Evolutionary conservation across 2,329 filamentous ascomycete species (phyloP).

Genomic region (Ampelomyces quisqualis): DNA sequence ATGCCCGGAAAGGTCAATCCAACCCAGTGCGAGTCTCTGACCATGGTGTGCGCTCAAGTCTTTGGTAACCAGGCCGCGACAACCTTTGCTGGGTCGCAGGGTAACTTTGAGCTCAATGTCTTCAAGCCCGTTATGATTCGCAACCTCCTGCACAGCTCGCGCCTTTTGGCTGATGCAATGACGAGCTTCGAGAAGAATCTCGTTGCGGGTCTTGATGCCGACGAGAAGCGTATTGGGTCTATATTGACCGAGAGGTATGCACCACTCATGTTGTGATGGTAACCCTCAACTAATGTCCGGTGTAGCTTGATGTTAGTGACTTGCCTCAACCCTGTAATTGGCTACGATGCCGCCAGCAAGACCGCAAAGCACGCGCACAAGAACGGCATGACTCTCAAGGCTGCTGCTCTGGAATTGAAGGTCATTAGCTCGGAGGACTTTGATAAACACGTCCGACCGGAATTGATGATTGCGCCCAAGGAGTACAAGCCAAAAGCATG

Average conservation of each 20-base stretch:
- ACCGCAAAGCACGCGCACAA: slow-evolving; percentile 80
- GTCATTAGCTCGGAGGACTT: slow-evolving; percentile 88
- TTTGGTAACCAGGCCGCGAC: slow-evolving; percentile 96
- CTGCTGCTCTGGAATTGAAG: slow-evolving; percentile 90
- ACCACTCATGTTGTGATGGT: not conserved
- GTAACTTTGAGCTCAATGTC: slow-evolving; percentile 98
- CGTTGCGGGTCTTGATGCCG: slow-evolving; percentile 81
- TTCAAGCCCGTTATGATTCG: slow-evolving; percentile 97
- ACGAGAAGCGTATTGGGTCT: slow-evolving; percentile 85
- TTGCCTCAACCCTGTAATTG: slow-evolving; percentile 54
- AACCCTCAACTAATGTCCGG: slow-evolving; percentile 14
- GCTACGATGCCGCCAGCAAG: slow-evolving; percentile 40
- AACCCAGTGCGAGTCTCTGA: slow-evolving; percentile 95
- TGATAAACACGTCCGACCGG: slow-evolving; percentile 82
- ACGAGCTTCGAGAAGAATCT: slow-evolving; percentile 92
- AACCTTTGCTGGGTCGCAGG: slow-evolving; percentile 93
- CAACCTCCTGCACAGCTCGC: slow-evolving; percentile 89
- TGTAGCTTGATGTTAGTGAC: slow-evolving; percentile 93
- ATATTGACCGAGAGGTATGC: slow-evolving; percentile 89
- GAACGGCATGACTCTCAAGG: slow-evolving; percentile 91
- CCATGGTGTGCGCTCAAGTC: slow-evolving; percentile 96
- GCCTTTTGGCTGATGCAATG: slow-evolving; percentile 90
- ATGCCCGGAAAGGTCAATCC: slow-evolving; percentile 99
- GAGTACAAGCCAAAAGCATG: slow-evolving; percentile 54
- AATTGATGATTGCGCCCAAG: slow-evolving; percentile 90